Base-by-base conservation (phyloP, 176 grass and related monocot species). In the Cenchrus fungigraminus region DNA sequence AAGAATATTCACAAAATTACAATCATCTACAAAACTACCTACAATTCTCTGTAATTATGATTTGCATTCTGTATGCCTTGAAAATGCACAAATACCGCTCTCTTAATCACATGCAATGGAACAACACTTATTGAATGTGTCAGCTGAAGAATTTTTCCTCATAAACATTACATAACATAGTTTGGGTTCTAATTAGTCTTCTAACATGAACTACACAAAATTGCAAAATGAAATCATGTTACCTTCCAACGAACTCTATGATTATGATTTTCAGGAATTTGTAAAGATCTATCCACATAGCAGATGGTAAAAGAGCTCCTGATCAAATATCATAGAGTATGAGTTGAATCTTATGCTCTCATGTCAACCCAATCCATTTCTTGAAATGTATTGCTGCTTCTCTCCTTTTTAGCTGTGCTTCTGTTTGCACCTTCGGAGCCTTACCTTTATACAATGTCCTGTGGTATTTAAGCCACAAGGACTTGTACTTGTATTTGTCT, bases 401-500 rank as follows among this genome's bases (percentile, higher is more conserved):
- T 87, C 91, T 95, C 86, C 93, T 88, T 83, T 89, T 90, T 69
- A 94, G 20, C 85, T 95, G 96, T 65, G 93, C 91, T 85, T 95
- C 96, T 78, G 89, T 98, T 84, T 98, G 93, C 49, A 92, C 74
- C 74, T 95, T 98, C 52, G 88, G 76, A 59, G 91, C 87, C 83
- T 93, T 95, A 60, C 85, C 89, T 88, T 95, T 92, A 59, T 95
- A 95, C 80, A 95, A 57, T 76, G 89, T 90, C 69, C 79, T 91
- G 77, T 98, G 93, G 76, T 98, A 98, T 84, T 95, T 98, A 76
- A 98, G 85, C 93, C 95, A 98, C 83, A 98, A 75, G 53, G 83
- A 95, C 69, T 90, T 93, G 85, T 95, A 98, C 83, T 95, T 98
- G 73, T 93, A 98, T 77, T 98, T 98, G 31, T 95, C 95, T 77